These are phyloP conservation scores for Yamadazyma diddensiae DNA, from an alignment of 1,139 yeast genomes.

Conservation along the genomic window DNA sequence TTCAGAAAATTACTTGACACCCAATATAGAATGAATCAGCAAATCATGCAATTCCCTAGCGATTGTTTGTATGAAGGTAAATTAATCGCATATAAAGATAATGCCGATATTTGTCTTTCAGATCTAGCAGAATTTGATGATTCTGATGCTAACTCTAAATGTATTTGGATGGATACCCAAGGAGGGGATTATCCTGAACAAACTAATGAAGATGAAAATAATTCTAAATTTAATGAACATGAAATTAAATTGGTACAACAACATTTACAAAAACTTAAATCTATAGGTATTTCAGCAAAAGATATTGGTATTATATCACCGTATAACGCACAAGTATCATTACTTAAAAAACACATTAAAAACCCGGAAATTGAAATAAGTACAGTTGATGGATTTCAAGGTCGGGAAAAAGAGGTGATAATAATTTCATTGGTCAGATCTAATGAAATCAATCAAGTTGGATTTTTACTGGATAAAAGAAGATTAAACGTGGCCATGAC, in stretches of 20 bases:
- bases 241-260: constrained; percentile 61
- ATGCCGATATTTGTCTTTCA: constrained; percentile 46
- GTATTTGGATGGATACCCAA: constrained; percentile 88
- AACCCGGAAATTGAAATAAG: constrained; percentile 32
- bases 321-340: constrained; percentile 79
- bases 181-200: constrained; percentile 79
- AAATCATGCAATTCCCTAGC: constrained; percentile 81
- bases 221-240: constrained; percentile 70
- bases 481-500: constrained; percentile 90
- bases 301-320: constrained; percentile 86
- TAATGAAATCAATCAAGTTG: constrained; percentile 58
- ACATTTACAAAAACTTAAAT: constrained; percentile 52
- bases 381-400: constrained; percentile 52
- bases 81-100: constrained; percentile 62
- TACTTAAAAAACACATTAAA: constrained; percentile 40
- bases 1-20: constrained; percentile 55
- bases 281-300: constrained; percentile 43
- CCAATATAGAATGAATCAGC: constrained; percentile 84
- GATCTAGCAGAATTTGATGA: constrained; percentile 46
- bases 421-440: constrained; percentile 44
- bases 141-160: constrained; percentile 29
- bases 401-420: constrained; percentile 79
- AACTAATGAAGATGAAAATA: constrained; percentile 36
- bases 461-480: constrained; percentile 70
- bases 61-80: constrained; percentile 57